A percentile compares a stretch with the other conserved stretches of the same genome.
Evolutionary conservation across 805 yeast genomes (phyloP).

Genomic region (Saccharomyces mikatae): DNA sequence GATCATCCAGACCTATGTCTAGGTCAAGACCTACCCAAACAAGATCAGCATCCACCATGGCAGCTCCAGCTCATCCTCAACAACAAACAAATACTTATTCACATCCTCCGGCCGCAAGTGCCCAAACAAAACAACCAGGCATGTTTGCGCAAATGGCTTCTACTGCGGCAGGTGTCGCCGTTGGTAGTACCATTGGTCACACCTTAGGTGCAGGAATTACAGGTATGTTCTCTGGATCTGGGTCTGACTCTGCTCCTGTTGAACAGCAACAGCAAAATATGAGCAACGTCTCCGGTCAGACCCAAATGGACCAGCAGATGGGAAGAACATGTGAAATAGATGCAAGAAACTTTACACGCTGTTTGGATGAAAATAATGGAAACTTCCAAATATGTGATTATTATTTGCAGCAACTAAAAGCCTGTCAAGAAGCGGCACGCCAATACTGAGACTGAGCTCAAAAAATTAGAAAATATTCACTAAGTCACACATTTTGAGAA

Average conservation of each 20-base stretch:
- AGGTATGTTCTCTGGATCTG: slow-evolving; percentile 66
- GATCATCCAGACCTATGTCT: slow-evolving; percentile 27
- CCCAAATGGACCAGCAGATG: slow-evolving; percentile 34
- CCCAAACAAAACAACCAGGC: slow-evolving; percentile 67
- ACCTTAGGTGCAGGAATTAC: slow-evolving; percentile 92
- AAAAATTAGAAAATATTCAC: slow-evolving; percentile 9
- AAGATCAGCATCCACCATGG: slow-evolving; percentile 72
- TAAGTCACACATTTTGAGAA: neutral
- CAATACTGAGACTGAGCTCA: slow-evolving; percentile 46
- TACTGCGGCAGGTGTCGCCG: slow-evolving; percentile 99
- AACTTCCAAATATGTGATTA: slow-evolving; percentile 95
- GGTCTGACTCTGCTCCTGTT: slow-evolving; percentile 43
- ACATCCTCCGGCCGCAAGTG: slow-evolving; percentile 43
- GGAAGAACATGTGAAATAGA: slow-evolving; percentile 74
- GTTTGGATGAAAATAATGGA: slow-evolving; percentile 88
- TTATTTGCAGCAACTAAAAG: slow-evolving; percentile 94
- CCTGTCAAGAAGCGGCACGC: slow-evolving; percentile 90
- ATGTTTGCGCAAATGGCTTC: slow-evolving; percentile 95
- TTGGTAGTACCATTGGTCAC: slow-evolving; percentile 96
- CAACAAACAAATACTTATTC: slow-evolving; percentile 34
- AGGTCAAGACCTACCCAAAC: slow-evolving; percentile 48
- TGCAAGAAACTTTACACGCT: slow-evolving; percentile 91
- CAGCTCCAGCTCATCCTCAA: slow-evolving; percentile 39
- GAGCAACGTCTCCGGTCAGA: neutral
- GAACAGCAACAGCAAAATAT: slow-evolving; percentile 37